phyloP scores from a whole-genome alignment of 2,329 filamentous ascomycete genomes.

The Colletotrichum sp. region DNA sequence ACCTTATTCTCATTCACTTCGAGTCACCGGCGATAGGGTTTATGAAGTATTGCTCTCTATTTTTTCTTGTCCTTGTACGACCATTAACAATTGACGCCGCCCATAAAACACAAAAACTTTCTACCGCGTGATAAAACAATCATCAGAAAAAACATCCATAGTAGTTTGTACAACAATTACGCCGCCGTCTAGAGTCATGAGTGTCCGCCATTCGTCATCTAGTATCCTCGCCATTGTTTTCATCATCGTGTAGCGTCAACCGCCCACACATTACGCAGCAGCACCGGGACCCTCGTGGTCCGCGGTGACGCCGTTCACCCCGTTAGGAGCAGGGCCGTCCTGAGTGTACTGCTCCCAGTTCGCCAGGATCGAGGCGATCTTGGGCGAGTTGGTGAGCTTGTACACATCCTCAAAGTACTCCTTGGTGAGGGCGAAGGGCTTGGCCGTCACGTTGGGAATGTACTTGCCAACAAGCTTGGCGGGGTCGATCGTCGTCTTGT shows the following conservation, averaged over 20 bases:
- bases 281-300: slow-evolving; percentile 46
- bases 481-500: slow-evolving; percentile 98
- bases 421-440: slow-evolving; percentile 93
- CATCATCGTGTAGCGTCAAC: slow-evolving; percentile 17
- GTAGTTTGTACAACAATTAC: slow-evolving; percentile 18
- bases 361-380: slow-evolving; percentile 80
- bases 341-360: slow-evolving; percentile 81
- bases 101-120: neutral
- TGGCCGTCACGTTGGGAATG: slow-evolving; percentile 97
- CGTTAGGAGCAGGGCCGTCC: slow-evolving; percentile 47
- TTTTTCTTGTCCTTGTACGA: slow-evolving; percentile 8
- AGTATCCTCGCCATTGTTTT: neutral
- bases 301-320: slow-evolving; percentile 34
- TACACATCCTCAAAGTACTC: slow-evolving; percentile 99
- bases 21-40: neutral
- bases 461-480: slow-evolving; percentile 98
- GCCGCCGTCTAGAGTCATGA: slow-evolving; percentile 18
- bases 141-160: neutral
- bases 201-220: neutral
- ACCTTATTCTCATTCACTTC: neutral
- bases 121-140: slow-evolving; percentile 15
- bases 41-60: slow-evolving; percentile 17
- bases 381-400: slow-evolving; percentile 82
- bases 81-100: slow-evolving; percentile 10
- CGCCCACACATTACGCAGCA: slow-evolving; percentile 38